A percentile compares a stretch with the other conserved stretches of the same genome.
Evolutionary conservation across 208 protist species (phyloP).

Genomic region (Leptomonas pyrrhocoris): DNA sequence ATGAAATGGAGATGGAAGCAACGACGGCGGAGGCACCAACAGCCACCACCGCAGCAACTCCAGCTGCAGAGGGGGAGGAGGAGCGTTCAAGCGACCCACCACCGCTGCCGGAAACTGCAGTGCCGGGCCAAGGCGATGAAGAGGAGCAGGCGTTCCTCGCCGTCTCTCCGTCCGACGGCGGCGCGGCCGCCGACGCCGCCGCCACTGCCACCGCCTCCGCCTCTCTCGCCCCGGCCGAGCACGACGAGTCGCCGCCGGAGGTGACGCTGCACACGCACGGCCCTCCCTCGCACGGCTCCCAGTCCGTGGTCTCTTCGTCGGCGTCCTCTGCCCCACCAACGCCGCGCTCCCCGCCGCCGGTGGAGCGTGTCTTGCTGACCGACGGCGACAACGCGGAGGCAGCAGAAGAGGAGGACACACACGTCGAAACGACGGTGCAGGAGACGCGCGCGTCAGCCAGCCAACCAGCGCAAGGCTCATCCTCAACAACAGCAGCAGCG

Average conservation of each 20-base stretch:
- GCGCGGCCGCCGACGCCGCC: not conserved
- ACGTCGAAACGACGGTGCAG: not conserved
- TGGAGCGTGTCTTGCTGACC: constrained; percentile 5
- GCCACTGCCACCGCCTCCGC: constrained; percentile 2
- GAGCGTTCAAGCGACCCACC: no score
- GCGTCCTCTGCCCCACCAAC: not conserved
- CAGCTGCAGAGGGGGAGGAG: not conserved
- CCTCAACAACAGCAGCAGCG: not conserved
- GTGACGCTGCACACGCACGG: constrained; percentile 3
- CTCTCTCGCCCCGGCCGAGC: constrained; percentile 6
- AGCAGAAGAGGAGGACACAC: not conserved
- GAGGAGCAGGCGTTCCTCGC: not conserved
- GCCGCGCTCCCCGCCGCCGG: constrained; percentile 6
- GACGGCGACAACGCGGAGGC: not conserved
- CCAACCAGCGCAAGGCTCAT: not conserved
- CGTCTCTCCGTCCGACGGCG: not conserved
- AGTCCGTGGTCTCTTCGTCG: constrained; percentile 10
- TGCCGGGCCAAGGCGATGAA: not conserved
- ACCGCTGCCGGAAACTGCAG: not conserved
- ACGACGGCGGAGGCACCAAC: no score
- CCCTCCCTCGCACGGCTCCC: constrained; percentile 12
- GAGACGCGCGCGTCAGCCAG: not conserved
- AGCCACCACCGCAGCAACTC: not conserved
- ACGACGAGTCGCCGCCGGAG: constrained; percentile 13
- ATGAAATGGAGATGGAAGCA: not conserved